Conservation (phyloP, 495 filamentous ascomycete species). For the Penicillium turbatum region DNA sequence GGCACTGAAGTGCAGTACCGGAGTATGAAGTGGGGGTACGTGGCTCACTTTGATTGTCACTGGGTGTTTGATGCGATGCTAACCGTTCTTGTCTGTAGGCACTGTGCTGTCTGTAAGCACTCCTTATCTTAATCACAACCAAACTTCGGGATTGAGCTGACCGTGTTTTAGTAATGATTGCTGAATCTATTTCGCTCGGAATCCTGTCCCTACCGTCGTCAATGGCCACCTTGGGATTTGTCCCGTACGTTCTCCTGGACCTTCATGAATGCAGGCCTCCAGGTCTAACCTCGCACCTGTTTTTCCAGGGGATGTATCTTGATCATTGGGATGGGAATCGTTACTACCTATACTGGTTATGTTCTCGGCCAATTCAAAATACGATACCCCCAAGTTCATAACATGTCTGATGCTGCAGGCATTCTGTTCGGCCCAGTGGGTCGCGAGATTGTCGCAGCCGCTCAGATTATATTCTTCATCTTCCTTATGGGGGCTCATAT, state of each 20-base stretch:
- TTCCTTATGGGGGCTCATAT: conserved; percentile 69
- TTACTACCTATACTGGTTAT: conserved; percentile 64
- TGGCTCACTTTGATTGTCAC: too few species aligned
- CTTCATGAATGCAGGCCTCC: too few species aligned
- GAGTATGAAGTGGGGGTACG: too few species aligned
- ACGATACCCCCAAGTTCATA: conserved; percentile 54
- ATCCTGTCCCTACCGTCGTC: conserved; percentile 51
- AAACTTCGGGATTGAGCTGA: too few species aligned
- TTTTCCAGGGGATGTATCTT: conserved; percentile 44
- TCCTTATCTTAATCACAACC: too few species aligned
- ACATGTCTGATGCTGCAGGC: conserved; percentile 62
- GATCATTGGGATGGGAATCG: conserved; percentile 50
- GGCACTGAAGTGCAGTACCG: too few species aligned
- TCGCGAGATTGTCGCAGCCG: conserved; percentile 53
- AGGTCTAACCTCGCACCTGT: too few species aligned
- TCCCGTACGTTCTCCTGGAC: too few species aligned
- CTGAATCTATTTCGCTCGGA: conserved; percentile 57
- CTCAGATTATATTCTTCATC: conserved; percentile 56
- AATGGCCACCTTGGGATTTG: conserved; percentile 56
- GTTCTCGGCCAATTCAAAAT: conserved; percentile 64
- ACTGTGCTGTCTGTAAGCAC: too few species aligned
- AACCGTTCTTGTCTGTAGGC: too few species aligned
- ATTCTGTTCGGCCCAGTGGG: conserved; percentile 56
- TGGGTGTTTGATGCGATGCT: too few species aligned
- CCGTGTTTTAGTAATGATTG: too few species aligned